Base-by-base conservation (phyloP, 2,329 filamentous ascomycete genomes). In the Diaporthe citri region DNA sequence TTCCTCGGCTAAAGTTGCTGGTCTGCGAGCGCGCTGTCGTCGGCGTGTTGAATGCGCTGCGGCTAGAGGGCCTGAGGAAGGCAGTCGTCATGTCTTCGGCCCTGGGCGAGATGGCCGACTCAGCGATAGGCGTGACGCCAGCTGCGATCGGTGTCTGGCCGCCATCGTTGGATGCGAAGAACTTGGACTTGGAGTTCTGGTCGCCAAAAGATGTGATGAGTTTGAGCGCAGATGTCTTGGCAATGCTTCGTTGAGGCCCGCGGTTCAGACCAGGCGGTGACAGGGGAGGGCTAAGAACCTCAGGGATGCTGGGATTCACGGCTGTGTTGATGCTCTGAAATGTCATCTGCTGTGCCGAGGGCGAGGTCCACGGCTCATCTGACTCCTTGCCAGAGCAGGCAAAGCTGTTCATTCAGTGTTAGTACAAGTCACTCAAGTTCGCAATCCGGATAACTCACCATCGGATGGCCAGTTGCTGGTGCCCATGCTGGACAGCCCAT, bases 121-220 rank as follows among this genome's bases (percentile, higher is more conserved):
- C 93, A 1, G 94, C 93, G 79, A 98, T 98, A 0, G 96, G 96
- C 0, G 96, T 98, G 0, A 94, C 90, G n/a, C 93, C 95, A 1
- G 92, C 92, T 13, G 94, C 94, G 78, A 95, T 93, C 0, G 95
- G 95, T 0, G 95, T 98, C 78, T 87, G 87, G 12, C 90, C 90
- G 48, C 88, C 89, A 67, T 92, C 90, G 8, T 83, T 85, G 52
- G 86, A 82, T 0, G 87, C 85, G 78, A 92, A 91, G 84, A 94
- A 92, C 83, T 91, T 92, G 71, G 92, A 90, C 76, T 93, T 92
- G 31, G 87, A 86, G 6, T 85, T 85, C 60, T 87, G 87, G 64
- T 92, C 90, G 10, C 92, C 93, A 80, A 99, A 98, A 0, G 94
- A 93, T 0, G 97, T 98, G 79, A 98, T 97, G 2, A 98, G 90